Evolutionary conservation across 768 basidiomycete species (phyloP), one percentile per base, ranked within the genome.

Genomic region (Crucibulum laeve): DNA sequence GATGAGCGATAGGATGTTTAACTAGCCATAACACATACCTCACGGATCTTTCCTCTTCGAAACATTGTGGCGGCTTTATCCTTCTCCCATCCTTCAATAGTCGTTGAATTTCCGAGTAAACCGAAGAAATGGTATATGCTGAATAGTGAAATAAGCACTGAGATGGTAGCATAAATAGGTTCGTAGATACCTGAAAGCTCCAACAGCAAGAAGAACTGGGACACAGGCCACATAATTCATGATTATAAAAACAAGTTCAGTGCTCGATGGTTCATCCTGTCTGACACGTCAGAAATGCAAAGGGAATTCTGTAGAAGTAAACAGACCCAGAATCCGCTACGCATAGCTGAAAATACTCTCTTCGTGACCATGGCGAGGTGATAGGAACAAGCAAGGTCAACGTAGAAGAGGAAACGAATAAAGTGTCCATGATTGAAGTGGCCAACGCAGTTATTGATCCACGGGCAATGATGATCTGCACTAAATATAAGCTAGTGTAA

Each of bases 71-170:
- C 86, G 1, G 82, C 91, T 63, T 87, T 94, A 57, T 98, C 93
- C 65, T 98, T 98, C 63, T 99, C 96, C 90, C 91, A 95, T 0
- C 87, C 82, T 66, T 99, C 96, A 39, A 99, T 97, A 1, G 96
- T 98, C 0, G 95, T 99, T 2, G 84, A 81, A 61, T 99, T 99
- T 7, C 74, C 75, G 4, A 76, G 53, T 21, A 97, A 61, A 39
- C 77, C 73, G 55, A 84, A 87, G 49, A 94, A 80, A 52, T 98
- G 96, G 57, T 93, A 98, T 17, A 97, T 44, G 42, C 91, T 92
- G 52, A 5, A 36, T 30, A 40, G 22, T 36, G 14, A 43, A 40
- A 35, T 21, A 14, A 25, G 40, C 22, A 47, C 34, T 36, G 22
- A 51, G 24, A 18, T 22, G 18, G 8, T 11, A 25, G 15, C 14